Conservation (phyloP, 192 early-diverging fungal genomes). For the Backusella australiensis region DNA sequence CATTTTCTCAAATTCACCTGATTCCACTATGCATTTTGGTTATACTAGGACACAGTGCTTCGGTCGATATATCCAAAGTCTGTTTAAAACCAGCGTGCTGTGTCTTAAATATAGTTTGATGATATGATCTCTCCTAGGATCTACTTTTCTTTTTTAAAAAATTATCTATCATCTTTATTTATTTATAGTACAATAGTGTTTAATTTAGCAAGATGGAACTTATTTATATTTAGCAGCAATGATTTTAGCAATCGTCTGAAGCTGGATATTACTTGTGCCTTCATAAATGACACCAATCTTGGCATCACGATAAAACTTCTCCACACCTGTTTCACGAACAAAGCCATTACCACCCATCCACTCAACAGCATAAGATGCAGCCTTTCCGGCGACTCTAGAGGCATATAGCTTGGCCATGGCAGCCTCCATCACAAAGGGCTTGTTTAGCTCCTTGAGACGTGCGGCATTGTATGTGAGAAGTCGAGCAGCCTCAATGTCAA, state of each 20-base stretch:
- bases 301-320: conserved; percentile 94
- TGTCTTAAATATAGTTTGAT: too few species aligned
- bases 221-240: conserved; percentile 36
- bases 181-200: background rate
- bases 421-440: conserved; percentile 89
- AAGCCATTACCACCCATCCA: conserved; percentile 98
- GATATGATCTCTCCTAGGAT: too few species aligned
- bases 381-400: conserved; percentile 84
- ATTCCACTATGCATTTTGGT: too few species aligned
- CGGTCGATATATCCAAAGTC: too few species aligned
- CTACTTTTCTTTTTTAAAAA: too few species aligned
- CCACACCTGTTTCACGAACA: conserved; percentile 76
- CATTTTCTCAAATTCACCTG: too few species aligned
- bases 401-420: conserved; percentile 97
- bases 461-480: conserved; percentile 96
- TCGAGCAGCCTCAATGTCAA: conserved; percentile 92
- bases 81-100: too few species aligned
- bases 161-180: too few species aligned
- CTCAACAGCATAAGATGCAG: conserved; percentile 86
- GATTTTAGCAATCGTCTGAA: conserved; percentile 39
- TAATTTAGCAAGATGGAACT: background rate
- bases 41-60: too few species aligned
- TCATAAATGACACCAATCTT: conserved; percentile 97
- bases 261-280: conserved; percentile 80
- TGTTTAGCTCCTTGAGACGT: conserved; percentile 85